A percentile compares a stretch with the other conserved stretches of the same genome.
phyloP scores from a whole-genome alignment of 1,139 yeast genomes.

The Yamadazyma friedrichii region DNA sequence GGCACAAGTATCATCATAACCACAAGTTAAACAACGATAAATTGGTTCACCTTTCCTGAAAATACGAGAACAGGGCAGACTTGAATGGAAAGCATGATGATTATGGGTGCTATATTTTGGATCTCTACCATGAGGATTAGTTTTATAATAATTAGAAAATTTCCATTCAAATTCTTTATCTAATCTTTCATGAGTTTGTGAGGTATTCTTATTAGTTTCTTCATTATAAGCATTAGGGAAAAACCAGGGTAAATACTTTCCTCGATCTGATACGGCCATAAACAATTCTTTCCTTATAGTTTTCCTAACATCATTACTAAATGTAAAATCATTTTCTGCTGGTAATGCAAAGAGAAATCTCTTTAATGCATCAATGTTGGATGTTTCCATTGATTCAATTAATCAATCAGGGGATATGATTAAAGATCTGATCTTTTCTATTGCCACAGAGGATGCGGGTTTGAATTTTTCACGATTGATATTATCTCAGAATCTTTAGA shows the following conservation, averaged over 20 bases:
- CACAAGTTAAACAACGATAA: conserved; percentile 80
- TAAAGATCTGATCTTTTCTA: background rate
- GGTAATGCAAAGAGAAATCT: conserved; percentile 38
- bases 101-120: conserved; percentile 24
- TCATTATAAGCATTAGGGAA: conserved; percentile 41
- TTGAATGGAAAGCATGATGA: conserved; percentile 54
- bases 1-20: conserved; percentile 83
- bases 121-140: conserved; percentile 20
- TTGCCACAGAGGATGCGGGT: conserved; percentile 4
- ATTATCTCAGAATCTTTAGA: background rate
- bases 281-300: conserved; percentile 52
- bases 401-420: too few relatives aligned
- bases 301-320: conserved; percentile 31
- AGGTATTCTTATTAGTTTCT: conserved; percentile 7
- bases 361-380: conserved; percentile 9
- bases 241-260: conserved; percentile 46
- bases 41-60: conserved; percentile 86
- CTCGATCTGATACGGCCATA: conserved; percentile 49
- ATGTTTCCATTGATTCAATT: conserved; percentile 1
- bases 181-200: conserved; percentile 20
- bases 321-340: conserved; percentile 31
- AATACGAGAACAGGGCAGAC: conserved; percentile 74
- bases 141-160: conserved; percentile 29
- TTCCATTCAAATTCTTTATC: conserved; percentile 39
- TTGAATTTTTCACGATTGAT: background rate